Base-by-base conservation (phyloP, 495 filamentous ascomycete genomes). In the Penicillium arizonense region DNA sequence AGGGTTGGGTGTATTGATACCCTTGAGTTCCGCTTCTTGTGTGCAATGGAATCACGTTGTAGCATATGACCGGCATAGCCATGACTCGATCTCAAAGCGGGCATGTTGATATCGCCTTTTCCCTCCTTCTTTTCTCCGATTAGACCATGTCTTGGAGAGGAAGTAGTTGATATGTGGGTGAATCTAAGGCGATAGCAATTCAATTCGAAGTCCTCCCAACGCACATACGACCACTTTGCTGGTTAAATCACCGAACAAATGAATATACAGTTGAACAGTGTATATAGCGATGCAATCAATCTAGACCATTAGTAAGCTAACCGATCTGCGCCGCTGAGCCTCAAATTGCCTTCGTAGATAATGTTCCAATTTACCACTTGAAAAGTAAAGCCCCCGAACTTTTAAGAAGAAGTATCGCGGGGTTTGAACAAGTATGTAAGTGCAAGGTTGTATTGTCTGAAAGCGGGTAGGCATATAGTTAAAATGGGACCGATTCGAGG, bases 401-500 rank as follows among this genome's bases (percentile, higher is more conserved):
- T 32, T 32, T 43, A 8, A 44, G 38, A 39, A 13, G 14, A 11
- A 20, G 14, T 5, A 21, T 14, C 3, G 5, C 16, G 10, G 36
- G 26, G 41, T 38, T 52, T 10, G 34, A 50, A 13, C 3, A 56
- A 52, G 52, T 62, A 59, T 62, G 56, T 54, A 23, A 34, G 50
- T 45, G 50, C 33, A 51, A 62, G 55, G 62, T 65, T 58, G 62
- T 65, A 63, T 63, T 32, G 35, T 42, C 54, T 58, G 60, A 56
- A 65, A 53, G 56, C 60, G 56, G 59, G 20, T 18, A 20, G 52
- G 37, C 16, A 53, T 51, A 41, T 43, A 52, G 55, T 56, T 58
- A 40, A 43, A 38, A 47, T 54, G 42, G 21, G 47, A 32, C 28
- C 18, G 50, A 58, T 38, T 54, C 50, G 47, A 58, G 53, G 48